These are phyloP conservation scores for Citrullus amarus DNA, from an alignment of 306 rosid genomes.

Conservation along the genomic window DNA sequence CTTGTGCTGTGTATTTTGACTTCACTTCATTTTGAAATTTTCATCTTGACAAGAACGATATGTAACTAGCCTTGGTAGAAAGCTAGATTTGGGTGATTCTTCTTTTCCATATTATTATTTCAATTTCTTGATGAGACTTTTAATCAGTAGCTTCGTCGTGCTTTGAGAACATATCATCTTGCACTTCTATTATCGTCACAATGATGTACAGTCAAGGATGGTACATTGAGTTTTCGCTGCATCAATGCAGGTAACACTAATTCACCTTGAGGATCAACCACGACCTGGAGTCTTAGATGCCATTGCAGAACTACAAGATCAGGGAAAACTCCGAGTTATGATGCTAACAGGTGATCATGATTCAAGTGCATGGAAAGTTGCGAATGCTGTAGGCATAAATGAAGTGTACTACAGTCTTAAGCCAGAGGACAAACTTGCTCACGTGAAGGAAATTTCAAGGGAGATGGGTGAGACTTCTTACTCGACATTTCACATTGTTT, in stretches of 20 bases:
- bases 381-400: conserved; percentile 71
- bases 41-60: neutral
- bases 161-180: neutral
- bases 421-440: conserved; percentile 93
- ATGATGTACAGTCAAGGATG: neutral
- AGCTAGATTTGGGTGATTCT: neutral
- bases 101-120: neutral
- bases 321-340: conserved; percentile 70
- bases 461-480: conserved; percentile 46
- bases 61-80: neutral
- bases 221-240: conserved; percentile 5
- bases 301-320: conserved; percentile 52
- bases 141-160: neutral
- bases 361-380: conserved; percentile 84
- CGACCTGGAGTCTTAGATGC: conserved; percentile 73
- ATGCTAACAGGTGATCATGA: conserved; percentile 95
- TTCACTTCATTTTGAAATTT: neutral
- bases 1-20: neutral
- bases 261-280: conserved; percentile 94
- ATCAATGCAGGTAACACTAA: conserved; percentile 65
- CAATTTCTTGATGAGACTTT: neutral
- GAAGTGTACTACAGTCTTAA: conserved; percentile 82
- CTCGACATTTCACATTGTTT: neutral
- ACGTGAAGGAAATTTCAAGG: conserved; percentile 78
- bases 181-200: neutral